These are phyloP conservation scores for Trichoderma aggressivum DNA, from an alignment of 2,329 filamentous ascomycete species.

Conservation along the genomic window DNA sequence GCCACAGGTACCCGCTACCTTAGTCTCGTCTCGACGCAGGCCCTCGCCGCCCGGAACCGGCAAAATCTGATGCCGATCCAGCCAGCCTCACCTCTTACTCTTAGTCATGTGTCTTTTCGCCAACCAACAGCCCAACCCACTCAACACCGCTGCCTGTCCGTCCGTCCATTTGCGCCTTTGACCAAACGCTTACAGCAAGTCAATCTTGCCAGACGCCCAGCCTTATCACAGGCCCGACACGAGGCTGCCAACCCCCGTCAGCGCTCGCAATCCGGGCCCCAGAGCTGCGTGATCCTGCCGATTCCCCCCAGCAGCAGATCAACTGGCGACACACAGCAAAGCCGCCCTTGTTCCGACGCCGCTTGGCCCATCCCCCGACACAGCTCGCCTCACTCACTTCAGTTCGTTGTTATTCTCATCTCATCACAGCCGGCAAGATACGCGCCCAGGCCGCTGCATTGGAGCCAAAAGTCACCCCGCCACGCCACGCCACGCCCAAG, in stretches of 20 bases:
- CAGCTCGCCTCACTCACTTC: background rate
- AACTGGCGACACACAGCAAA: background rate
- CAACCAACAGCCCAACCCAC: background rate
- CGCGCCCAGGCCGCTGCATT: background rate
- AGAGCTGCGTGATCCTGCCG: background rate
- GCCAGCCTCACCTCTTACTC: background rate
- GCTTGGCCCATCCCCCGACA: background rate
- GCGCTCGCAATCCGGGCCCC: background rate
- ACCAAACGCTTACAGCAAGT: background rate
- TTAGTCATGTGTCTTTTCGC: background rate
- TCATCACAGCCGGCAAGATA: background rate
- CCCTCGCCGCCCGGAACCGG: conserved; percentile 23
- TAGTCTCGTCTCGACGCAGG: background rate
- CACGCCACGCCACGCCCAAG: no score
- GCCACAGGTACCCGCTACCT: background rate
- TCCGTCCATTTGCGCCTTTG: conserved; percentile 1
- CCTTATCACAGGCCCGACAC: conserved; percentile 10
- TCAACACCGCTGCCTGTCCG: background rate
- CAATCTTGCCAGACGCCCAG: background rate
- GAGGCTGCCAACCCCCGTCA: conserved; percentile 9
- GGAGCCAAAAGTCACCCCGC: conserved; percentile 12
- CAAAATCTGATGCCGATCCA: conserved; percentile 25
- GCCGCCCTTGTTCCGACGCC: background rate
- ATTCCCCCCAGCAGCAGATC: background rate
- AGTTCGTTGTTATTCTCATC: background rate